These are phyloP conservation scores for Monosporascus sp. DNA, from an alignment of 2,329 filamentous ascomycete genomes.

Conservation along the genomic window DNA sequence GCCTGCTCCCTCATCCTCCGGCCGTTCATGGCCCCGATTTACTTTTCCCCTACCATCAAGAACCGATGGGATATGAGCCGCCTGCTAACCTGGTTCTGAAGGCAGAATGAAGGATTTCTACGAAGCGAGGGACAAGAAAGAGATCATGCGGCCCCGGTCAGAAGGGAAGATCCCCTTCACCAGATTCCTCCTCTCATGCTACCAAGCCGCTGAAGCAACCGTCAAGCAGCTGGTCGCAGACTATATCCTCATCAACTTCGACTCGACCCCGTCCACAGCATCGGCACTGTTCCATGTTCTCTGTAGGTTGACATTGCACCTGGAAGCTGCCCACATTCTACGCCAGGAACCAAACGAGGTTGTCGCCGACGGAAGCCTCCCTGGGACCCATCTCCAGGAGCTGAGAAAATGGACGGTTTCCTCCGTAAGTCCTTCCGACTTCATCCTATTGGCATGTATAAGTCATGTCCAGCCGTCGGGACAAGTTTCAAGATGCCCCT, in stretches of 20 bases:
- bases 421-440: slow-evolving; percentile 7
- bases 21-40: slow-evolving; percentile 3
- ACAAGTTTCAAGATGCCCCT: no score
- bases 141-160: neutral
- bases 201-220: slow-evolving; percentile 1
- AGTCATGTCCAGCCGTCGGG: neutral
- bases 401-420: slow-evolving; percentile 9
- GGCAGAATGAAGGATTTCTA: slow-evolving; percentile 3
- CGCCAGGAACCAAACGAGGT: slow-evolving; percentile 3
- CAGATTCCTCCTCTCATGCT: slow-evolving; percentile 4
- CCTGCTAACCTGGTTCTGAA: slow-evolving; percentile 2
- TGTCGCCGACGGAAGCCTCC: neutral
- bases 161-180: slow-evolving; percentile 8
- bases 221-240: slow-evolving; percentile 5
- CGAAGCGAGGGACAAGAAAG: slow-evolving; percentile 1
- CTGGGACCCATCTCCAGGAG: slow-evolving; percentile 7
- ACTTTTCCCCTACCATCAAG: slow-evolving; percentile 3
- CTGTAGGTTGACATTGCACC: slow-evolving; percentile 1
- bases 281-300: slow-evolving; percentile 4
- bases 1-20: slow-evolving; percentile 3
- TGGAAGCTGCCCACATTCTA: slow-evolving; percentile 2
- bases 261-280: slow-evolving; percentile 9
- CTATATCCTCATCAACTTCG: slow-evolving; percentile 6
- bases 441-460: slow-evolving; percentile 6
- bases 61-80: slow-evolving; percentile 8